Base-by-base conservation (phyloP, 495 filamentous ascomycete species). In the Penicillium waksmanii region DNA sequence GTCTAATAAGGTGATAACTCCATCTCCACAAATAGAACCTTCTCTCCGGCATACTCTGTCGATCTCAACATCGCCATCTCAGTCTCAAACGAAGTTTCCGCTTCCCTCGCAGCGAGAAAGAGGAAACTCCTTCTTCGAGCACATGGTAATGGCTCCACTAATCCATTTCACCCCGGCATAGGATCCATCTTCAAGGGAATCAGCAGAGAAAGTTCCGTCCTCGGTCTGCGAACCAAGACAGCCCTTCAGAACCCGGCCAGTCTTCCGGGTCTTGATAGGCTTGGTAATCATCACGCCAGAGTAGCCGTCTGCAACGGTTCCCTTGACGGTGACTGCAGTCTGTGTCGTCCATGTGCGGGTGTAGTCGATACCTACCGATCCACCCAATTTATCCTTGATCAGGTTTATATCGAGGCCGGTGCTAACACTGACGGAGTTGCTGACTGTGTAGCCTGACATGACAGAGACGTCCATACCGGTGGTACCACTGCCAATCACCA, bases 91-190 rank as follows among this genome's bases (percentile, higher is more conserved):
- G 17, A 61, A 60, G 51, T 60, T 50, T 21, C 57, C 57, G 38
- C 33, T 18, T 19, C 57, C 57, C 3, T 23, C 13, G 21, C 57
- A 60, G 5, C 57, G 51, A 42, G 57, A 60, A 12, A 60, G 51
- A 23, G 57, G 57, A 17, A 54, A 60, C 23, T 60, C 19, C 23
- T 60, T 60, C 57, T 60, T 60, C 15, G 31, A 25, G 33, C 57
- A 60, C 57, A 60, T 54, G 9, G 57, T 60, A 42, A 60, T 60
- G 12, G 57, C 57, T 33, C 57, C 57, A 12, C 38, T 48, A 10
- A 60, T 51, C 57, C 57, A 60, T 34, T 55, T 60, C 11, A 60
- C 57, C 1, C 57, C 57, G 5, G 57, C 27, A 40, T 60, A 60
- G 23, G 51, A 55, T 2, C 57, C 51, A 38, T 60, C 57, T 8